Conservation (phyloP, 176 grass and related monocot species). For the Cenchrus fungigraminus region DNA sequence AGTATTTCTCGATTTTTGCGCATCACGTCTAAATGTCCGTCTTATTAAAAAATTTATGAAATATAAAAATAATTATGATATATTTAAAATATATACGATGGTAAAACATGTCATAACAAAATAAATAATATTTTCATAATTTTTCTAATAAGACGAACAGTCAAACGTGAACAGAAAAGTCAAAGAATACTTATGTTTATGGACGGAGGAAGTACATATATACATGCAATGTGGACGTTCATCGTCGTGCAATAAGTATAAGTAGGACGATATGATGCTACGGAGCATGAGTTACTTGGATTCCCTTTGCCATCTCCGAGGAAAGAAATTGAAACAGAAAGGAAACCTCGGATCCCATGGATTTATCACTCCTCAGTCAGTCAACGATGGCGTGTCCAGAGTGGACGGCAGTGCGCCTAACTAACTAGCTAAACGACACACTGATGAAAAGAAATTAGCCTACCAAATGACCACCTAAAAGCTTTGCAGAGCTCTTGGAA, state of each 20-base stretch:
- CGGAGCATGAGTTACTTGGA: neutral
- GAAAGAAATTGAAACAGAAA: neutral
- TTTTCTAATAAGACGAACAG: too few species aligned
- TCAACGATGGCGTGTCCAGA: neutral
- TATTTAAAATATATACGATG: too few species aligned
- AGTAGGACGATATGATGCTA: neutral
- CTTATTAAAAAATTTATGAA: too few species aligned
- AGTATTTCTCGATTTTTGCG: too few species aligned
- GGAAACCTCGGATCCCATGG: neutral
- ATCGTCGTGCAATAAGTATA: neutral
- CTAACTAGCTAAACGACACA: neutral
- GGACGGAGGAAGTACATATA: too few species aligned
- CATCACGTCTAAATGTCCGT: too few species aligned
- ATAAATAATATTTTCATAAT: too few species aligned
- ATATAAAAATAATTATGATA: too few species aligned
- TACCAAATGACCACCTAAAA: constrained; percentile 24
- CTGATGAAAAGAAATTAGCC: neutral
- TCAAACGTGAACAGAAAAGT: too few species aligned
- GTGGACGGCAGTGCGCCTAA: neutral
- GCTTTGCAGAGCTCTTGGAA: too few species aligned
- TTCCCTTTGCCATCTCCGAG: neutral
- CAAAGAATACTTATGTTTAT: too few species aligned
- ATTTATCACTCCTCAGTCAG: neutral
- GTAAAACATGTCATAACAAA: too few species aligned
- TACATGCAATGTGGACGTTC: neutral